These are phyloP conservation scores for Leccinum subfulvum DNA, from an alignment of 1,284 basidiomycete genomes.

Conservation along the genomic window DNA sequence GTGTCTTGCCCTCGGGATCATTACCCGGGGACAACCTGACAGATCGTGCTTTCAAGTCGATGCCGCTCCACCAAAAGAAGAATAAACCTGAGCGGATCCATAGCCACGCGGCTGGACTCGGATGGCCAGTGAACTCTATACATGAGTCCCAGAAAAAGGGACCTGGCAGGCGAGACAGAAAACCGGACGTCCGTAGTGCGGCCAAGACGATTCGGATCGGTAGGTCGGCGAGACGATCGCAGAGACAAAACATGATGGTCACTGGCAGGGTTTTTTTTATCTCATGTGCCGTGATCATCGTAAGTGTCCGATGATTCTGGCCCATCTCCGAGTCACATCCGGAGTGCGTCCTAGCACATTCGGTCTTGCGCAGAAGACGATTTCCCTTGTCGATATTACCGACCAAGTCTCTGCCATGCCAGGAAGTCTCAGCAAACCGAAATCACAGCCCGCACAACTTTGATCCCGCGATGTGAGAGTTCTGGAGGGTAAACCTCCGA, in stretches of 20 bases:
- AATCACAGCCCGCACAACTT: background rate
- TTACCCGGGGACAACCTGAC: constrained; percentile 36
- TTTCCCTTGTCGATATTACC: background rate
- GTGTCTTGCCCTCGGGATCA: constrained; percentile 19
- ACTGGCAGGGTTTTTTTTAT: constrained; percentile 23
- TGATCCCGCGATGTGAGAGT: too few species aligned
- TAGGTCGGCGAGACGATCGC: too few species aligned
- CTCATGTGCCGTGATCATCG: constrained; percentile 18
- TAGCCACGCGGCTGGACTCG: background rate
- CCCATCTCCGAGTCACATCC: constrained; percentile 13
- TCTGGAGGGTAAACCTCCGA: too few species aligned
- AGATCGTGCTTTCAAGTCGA: constrained; percentile 36
- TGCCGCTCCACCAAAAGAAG: background rate
- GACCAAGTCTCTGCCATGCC: background rate
- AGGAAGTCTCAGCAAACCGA: background rate
- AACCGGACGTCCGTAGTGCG: too few species aligned
- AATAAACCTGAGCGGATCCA: background rate
- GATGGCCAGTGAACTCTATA: background rate
- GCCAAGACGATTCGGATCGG: background rate
- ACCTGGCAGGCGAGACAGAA: too few species aligned
- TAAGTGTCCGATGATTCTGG: background rate
- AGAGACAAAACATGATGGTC: constrained; percentile 34
- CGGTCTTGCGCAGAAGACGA: constrained; percentile 36
- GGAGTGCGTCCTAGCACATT: constrained; percentile 47
- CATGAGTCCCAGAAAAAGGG: too few species aligned